phyloP scores from a whole-genome alignment of 495 filamentous ascomycete species.

The Aspergillus sparsus region DNA sequence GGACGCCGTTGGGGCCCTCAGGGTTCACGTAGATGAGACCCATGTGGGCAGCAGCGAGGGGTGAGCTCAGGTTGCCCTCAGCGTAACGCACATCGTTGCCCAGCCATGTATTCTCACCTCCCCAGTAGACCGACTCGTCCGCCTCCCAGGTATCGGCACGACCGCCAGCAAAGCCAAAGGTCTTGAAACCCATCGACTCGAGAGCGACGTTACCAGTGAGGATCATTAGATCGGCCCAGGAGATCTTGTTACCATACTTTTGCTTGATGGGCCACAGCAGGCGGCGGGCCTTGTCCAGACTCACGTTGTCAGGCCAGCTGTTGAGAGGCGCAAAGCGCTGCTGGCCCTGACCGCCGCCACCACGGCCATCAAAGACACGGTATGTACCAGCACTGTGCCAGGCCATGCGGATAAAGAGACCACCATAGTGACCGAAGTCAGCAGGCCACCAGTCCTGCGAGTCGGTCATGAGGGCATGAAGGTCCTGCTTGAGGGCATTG shows the following conservation, averaged over 20 bases:
- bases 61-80: conserved; percentile 59
- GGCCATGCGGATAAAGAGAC: conserved; percentile 74
- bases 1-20: conserved; percentile 68
- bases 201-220: conserved; percentile 72
- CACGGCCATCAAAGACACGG: conserved; percentile 69
- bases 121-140: conserved; percentile 74
- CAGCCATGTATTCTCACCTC: conserved; percentile 68
- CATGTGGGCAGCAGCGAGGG: conserved; percentile 67
- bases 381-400: conserved; percentile 78
- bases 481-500: conserved; percentile 68
- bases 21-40: conserved; percentile 78
- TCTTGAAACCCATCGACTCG: conserved; percentile 73
- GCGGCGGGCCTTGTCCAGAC: conserved; percentile 74
- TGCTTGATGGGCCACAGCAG: conserved; percentile 79
- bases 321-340: conserved; percentile 77
- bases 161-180: conserved; percentile 70
- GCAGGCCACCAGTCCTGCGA: conserved; percentile 78
- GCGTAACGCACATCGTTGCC: conserved; percentile 67
- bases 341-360: conserved; percentile 69
- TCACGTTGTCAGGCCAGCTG: conserved; percentile 78
- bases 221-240: conserved; percentile 70
- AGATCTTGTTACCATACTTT: conserved; percentile 79
- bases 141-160: conserved; percentile 69
- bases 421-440: conserved; percentile 76
- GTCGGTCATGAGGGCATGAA: conserved; percentile 66